Base-by-base conservation (phyloP, 176 grass and related monocot species). In the Panicum miliaceum region DNA sequence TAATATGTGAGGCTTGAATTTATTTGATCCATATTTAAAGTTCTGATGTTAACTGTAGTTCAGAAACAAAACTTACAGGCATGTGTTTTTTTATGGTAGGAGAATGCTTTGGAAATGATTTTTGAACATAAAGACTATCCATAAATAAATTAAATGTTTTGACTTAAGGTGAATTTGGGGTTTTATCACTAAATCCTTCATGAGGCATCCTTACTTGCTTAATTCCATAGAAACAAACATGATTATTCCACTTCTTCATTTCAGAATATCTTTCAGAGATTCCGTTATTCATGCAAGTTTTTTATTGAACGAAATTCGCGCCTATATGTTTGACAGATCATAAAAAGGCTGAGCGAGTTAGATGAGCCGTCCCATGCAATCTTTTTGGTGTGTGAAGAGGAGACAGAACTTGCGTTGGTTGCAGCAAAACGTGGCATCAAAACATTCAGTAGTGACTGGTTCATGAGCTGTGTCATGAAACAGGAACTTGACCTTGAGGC, bases 381-480 rank as follows among this genome's bases (percentile, higher is more conserved):
- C 52, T 97, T 94, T 68, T 63, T 97, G 84, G 92, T 86, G 14
- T 89, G 92, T 65, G 94, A 97, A 51, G 92, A 97, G 54, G 92
- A 94, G 46, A 85, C 83, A 50, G 80, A 89, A 29, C 88, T 87
- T 84, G 92, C 90, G 22, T 60, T 71, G 87, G 32, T 32, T 71
- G 88, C 92, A n/a, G 88, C 88, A 56, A 92, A 84, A 80, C 78
- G 75, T 67, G 88, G 94, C 42, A 62, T 92, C 12, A 84, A 77
- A 77, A 94, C 90, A 61, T 97, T 92, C 67, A 97, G 61, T 74
- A 89, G 90, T 67, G 94, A 97, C 18, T 97, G 94, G 94, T 69
- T 97, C 62, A 92, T 97, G 88, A 92, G 81, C 63, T 94, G 90
- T 78, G 84, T 97, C 80, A 97, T 97, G 94, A 94, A 82, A 53